These are phyloP conservation scores for Fusarium sambucinum DNA, from an alignment of 2,329 filamentous ascomycete species.

Conservation along the genomic window DNA sequence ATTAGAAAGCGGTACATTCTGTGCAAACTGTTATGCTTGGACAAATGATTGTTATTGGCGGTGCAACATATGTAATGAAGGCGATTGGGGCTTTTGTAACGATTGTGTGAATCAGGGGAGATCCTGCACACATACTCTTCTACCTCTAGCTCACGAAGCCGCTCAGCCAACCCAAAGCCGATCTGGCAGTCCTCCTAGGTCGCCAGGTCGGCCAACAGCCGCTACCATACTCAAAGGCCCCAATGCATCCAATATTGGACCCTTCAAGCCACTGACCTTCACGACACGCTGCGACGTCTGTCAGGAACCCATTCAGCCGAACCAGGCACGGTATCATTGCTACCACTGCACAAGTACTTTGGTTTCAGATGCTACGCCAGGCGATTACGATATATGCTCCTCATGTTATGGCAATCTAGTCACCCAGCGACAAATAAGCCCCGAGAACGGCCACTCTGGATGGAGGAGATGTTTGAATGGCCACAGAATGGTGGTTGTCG, in stretches of 20 bases:
- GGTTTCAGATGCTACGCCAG: slow-evolving; percentile 62
- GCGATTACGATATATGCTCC: slow-evolving; percentile 89
- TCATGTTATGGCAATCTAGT: slow-evolving; percentile 80
- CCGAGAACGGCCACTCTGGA: slow-evolving; percentile 80
- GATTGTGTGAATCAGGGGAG: slow-evolving; percentile 84
- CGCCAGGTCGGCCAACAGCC: slow-evolving; percentile 60
- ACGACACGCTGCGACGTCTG: slow-evolving; percentile 84
- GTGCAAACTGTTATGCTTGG: slow-evolving; percentile 77
- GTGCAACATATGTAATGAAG: slow-evolving; percentile 87
- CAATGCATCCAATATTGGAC: slow-evolving; percentile 60
- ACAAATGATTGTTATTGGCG: slow-evolving; percentile 91
- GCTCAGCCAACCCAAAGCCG: slow-evolving; percentile 52
- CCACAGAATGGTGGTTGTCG: slow-evolving; percentile 86
- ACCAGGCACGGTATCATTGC: slow-evolving; percentile 82
- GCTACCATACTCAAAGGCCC: slow-evolving; percentile 63
- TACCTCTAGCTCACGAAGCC: slow-evolving; percentile 77
- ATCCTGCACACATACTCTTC: slow-evolving; percentile 83
- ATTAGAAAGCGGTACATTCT: slow-evolving; percentile 86
- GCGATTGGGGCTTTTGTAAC: slow-evolving; percentile 95
- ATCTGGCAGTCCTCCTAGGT: slow-evolving; percentile 55
- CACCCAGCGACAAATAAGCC: slow-evolving; percentile 71
- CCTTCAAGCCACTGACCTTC: slow-evolving; percentile 77
- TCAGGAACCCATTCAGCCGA: slow-evolving; percentile 76
- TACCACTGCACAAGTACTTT: slow-evolving; percentile 72
- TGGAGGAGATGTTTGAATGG: slow-evolving; percentile 86